A percentile compares a stretch with the other conserved stretches of the same genome.
Conservation (phyloP, 371 early-diverging fungal genomes). For the Zychaea mexicana region DNA sequence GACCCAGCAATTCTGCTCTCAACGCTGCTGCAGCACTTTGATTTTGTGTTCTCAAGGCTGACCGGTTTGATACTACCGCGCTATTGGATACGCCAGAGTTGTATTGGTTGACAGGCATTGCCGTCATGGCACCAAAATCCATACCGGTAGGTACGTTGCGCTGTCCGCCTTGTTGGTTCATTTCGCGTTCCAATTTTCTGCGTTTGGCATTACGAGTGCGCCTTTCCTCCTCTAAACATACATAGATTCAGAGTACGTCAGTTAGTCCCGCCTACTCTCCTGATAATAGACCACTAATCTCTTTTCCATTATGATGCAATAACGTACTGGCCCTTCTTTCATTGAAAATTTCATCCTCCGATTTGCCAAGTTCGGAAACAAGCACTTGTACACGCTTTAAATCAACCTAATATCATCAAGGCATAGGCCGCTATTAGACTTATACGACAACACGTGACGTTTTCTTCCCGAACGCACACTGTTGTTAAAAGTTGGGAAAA, state of each 20-base stretch:
- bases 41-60: slow-evolving; percentile 39
- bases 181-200: slow-evolving; percentile 47
- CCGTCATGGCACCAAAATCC: slow-evolving; percentile 41
- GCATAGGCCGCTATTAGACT: not conserved
- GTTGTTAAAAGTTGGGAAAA: not conserved
- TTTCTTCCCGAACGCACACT: not conserved
- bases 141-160: slow-evolving; percentile 28
- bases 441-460: not conserved
- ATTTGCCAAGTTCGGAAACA: slow-evolving; percentile 79
- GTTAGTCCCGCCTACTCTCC: not conserved
- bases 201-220: slow-evolving; percentile 40
- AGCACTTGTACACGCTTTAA: slow-evolving; percentile 77
- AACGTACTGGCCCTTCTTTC: slow-evolving; percentile 72
- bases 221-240: slow-evolving; percentile 39
- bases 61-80: slow-evolving; percentile 43
- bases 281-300: not conserved
- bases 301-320: not conserved
- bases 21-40: slow-evolving; percentile 59
- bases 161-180: slow-evolving; percentile 36
- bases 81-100: slow-evolving; percentile 37
- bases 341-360: slow-evolving; percentile 86
- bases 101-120: slow-evolving; percentile 36
- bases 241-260: not conserved
- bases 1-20: slow-evolving; percentile 27
- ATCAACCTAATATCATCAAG: slow-evolving; percentile 52